Percentiles rank a stretch among this genome's conserved stretches.
Conservation (phyloP, 2,329 filamentous ascomycete species). For the Ophiostoma perfectum region DNA sequence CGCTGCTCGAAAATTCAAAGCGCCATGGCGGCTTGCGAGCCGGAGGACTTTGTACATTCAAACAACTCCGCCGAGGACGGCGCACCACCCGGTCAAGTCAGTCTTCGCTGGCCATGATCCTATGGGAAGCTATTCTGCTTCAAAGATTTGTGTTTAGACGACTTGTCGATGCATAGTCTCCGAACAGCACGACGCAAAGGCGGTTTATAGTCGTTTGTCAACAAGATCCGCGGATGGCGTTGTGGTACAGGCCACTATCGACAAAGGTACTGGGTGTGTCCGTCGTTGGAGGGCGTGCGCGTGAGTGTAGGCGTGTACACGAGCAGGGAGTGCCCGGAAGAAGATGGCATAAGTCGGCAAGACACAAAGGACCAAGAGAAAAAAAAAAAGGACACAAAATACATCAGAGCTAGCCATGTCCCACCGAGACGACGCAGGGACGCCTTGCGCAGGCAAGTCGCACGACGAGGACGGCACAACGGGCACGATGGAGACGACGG, state of each 20-base stretch:
- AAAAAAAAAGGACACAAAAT: background rate
- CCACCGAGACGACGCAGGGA: background rate
- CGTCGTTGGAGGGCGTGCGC: too few species aligned
- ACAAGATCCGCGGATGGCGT: too few species aligned
- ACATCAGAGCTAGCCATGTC: background rate
- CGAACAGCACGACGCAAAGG: background rate
- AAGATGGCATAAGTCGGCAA: background rate
- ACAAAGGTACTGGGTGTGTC: too few species aligned
- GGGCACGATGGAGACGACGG: background rate
- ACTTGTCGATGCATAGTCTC: constrained; percentile 9
- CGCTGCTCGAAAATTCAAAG: background rate
- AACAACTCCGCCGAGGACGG: background rate
- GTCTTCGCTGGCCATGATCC: too few species aligned
- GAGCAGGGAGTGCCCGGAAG: background rate
- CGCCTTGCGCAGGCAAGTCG: background rate
- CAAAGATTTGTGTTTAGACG: background rate
- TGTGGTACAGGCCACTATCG: too few species aligned
- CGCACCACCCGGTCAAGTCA: too few species aligned
- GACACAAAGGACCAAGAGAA: background rate
- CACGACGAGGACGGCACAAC: background rate
- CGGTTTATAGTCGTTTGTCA: background rate
- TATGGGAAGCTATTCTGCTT: background rate
- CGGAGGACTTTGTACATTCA: background rate
- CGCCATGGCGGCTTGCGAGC: background rate
- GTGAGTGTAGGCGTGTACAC: background rate